Base-by-base conservation (phyloP, 2,329 filamentous ascomycete genomes). In the Cordyceps tenuipes region DNA sequence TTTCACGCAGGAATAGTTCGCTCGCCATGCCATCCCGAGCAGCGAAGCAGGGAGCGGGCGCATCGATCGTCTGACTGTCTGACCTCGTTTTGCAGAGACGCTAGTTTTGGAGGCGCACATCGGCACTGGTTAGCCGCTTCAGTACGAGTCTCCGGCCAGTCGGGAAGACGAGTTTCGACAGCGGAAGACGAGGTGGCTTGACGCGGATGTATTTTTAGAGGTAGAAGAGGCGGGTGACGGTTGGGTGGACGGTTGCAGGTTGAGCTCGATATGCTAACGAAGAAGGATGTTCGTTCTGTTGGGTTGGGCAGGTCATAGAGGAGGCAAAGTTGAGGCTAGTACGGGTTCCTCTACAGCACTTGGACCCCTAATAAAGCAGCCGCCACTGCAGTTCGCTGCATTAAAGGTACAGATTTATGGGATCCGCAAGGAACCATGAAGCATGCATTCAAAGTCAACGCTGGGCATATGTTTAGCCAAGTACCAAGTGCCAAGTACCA, bases 31-130 rank as follows among this genome's bases (percentile, higher is more conserved):
- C n/a, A 41, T 41, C 39, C 10, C 29, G 23, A 36, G n/a, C 29
- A 56, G 39, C 19, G 15, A 21, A 21, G 7, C 26, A 21, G 29
- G 34, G 39, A 43, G 39, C 39, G 39, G 34, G 44, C 15, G 31
- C 50, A 60, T 60, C 57, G 57, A 60, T 60, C 57, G 57, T 53
- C 57, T 60, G 57, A 60, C 57, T 43, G 57, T 53, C 57, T 60
- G 57, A 60, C 57, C 43, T 60, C 29, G n/a, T 55, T 41, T 41
- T 34, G 19, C 15, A 19, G 2, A 12, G 13, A 13, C 13, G 5
- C 46, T 43, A 39, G 47, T 10, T 41, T 29, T 3, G 19, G 53
- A 41, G 46, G 56, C 21, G 23, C 21, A 36, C 46, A 44, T 51
- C 56, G 47, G 56, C 56, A 57, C 44, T 44, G 39, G 12, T 39